Conservation (phyloP, 2,329 filamentous ascomycete species). For the Colletotrichum eleusines region DNA sequence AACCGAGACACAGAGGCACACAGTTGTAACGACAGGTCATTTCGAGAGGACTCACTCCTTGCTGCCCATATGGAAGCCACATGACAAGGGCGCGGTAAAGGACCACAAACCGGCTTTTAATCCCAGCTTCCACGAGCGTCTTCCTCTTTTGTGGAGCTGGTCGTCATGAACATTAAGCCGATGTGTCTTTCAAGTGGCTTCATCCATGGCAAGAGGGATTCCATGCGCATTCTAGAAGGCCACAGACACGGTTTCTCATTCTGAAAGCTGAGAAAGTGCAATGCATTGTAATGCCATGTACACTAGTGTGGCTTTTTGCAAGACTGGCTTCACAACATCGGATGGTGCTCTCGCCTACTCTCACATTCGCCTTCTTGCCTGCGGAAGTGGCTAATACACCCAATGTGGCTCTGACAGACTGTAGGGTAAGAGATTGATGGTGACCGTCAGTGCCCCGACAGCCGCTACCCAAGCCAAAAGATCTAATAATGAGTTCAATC, state of each 20-base stretch:
- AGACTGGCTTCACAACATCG: background rate
- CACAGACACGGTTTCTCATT: background rate
- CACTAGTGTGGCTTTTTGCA: slow-evolving; percentile 8
- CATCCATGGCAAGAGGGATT: background rate
- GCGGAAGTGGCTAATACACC: too few relatives aligned
- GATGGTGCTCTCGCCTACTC: background rate
- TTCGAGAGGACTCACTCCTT: background rate
- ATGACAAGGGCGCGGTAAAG: slow-evolving; percentile 27
- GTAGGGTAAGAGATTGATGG: slow-evolving; percentile 24
- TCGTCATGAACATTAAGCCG: background rate
- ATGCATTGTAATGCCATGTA: background rate
- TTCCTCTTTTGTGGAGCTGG: background rate
- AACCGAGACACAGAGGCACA: slow-evolving; percentile 23
- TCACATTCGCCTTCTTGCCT: background rate
- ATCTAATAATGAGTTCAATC: background rate
- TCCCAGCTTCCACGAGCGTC: slow-evolving; percentile 26
- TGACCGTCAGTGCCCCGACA: background rate
- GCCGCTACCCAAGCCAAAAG: background rate
- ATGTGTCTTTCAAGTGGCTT: background rate
- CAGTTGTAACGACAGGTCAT: slow-evolving; percentile 29
- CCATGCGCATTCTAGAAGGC: slow-evolving; percentile 23
- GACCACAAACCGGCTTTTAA: slow-evolving; percentile 12
- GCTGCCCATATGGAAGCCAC: slow-evolving; percentile 23
- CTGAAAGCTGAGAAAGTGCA: background rate
- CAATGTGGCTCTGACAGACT: background rate